These are phyloP conservation scores for Alternaria conjuncta DNA, from an alignment of 2,329 filamentous ascomycete species.

Conservation along the genomic window DNA sequence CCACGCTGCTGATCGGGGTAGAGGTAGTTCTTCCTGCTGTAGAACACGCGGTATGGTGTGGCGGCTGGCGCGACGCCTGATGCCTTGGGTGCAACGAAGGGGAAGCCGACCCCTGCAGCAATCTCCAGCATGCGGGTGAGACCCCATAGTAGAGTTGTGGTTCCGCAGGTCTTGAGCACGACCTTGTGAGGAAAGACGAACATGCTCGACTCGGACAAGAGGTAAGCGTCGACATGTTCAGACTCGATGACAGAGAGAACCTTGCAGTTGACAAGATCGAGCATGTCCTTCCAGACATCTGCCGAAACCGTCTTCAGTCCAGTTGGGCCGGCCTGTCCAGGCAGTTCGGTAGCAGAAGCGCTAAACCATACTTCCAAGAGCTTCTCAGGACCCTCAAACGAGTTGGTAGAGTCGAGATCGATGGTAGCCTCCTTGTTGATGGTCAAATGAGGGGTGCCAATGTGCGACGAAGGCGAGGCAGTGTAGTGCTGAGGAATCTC, in stretches of 20 bases:
- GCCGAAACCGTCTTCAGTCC: conserved; percentile 86
- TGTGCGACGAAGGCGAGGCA: conserved; percentile 76
- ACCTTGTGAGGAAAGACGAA: conserved; percentile 99
- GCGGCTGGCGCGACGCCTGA: conserved; percentile 76
- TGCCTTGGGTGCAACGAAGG: conserved; percentile 72
- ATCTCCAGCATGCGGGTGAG: conserved; percentile 92
- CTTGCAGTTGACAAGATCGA: conserved; percentile 98
- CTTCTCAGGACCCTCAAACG: conserved; percentile 98
- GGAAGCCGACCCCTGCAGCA: conserved; percentile 90
- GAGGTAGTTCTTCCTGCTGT: conserved; percentile 98
- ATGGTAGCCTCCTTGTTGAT: conserved; percentile 96
- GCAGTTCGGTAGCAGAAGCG: conserved; percentile 75
- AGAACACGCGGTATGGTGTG: conserved; percentile 94
- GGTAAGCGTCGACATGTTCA: conserved; percentile 92
- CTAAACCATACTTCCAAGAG: conserved; percentile 98
- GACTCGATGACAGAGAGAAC: conserved; percentile 93
- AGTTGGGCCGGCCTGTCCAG: conserved; percentile 70
- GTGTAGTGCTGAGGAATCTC: conserved; percentile 82
- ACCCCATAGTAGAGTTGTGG: conserved; percentile 89
- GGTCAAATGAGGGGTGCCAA: conserved; percentile 85
- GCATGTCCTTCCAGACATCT: conserved; percentile 93
- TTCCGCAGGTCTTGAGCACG: conserved; percentile 97
- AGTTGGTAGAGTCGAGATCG: conserved; percentile 92
- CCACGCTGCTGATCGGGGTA: conserved; percentile 94
- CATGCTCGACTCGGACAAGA: conserved; percentile 99